Percentiles rank a stretch among this genome's conserved stretches.
phyloP scores from a whole-genome alignment of 306 rosid species.

The Luffa aegyptiaca region DNA sequence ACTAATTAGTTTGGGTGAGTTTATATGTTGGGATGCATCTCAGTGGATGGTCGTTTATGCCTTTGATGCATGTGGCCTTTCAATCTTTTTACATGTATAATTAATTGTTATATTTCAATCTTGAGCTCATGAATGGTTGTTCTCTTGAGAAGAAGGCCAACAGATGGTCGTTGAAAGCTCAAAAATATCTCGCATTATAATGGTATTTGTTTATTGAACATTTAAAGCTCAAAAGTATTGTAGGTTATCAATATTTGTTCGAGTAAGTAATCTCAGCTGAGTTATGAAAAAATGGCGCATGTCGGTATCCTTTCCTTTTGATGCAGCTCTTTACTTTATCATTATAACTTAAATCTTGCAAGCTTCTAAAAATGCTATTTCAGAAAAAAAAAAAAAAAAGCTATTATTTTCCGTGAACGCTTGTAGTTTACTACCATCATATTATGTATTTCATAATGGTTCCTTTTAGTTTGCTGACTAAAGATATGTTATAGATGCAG shows the following conservation, averaged over 20 bases:
- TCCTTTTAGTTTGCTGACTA: slow-evolving; percentile 15
- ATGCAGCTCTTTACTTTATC: not conserved
- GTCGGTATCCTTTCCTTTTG: not conserved
- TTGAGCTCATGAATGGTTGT: slow-evolving; percentile 84
- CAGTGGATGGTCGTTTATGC: too few relatives aligned
- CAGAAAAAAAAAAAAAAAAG: not conserved
- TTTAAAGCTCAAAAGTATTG: not conserved
- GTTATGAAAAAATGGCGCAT: not conserved
- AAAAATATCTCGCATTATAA: slow-evolving; percentile 78
- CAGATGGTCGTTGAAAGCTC: slow-evolving; percentile 96
- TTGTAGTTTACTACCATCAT: not conserved
- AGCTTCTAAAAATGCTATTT: not conserved
- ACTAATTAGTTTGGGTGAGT: too few relatives aligned
- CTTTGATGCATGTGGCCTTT: too few relatives aligned
- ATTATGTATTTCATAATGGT: slow-evolving; percentile 8
- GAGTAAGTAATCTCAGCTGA: not conserved
- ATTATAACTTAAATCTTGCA: not conserved
- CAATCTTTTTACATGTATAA: too few relatives aligned
- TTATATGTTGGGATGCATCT: too few relatives aligned
- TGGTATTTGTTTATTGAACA: slow-evolving; percentile 36
- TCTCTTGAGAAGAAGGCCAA: slow-evolving; percentile 91
- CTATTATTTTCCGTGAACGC: not conserved
- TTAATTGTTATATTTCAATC: slow-evolving; percentile 47
- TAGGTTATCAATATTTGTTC: not conserved
- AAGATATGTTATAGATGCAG: slow-evolving; percentile 41